Conservation (phyloP, 2,329 filamentous ascomycete species). For the Calcarisporium arbuscula region DNA sequence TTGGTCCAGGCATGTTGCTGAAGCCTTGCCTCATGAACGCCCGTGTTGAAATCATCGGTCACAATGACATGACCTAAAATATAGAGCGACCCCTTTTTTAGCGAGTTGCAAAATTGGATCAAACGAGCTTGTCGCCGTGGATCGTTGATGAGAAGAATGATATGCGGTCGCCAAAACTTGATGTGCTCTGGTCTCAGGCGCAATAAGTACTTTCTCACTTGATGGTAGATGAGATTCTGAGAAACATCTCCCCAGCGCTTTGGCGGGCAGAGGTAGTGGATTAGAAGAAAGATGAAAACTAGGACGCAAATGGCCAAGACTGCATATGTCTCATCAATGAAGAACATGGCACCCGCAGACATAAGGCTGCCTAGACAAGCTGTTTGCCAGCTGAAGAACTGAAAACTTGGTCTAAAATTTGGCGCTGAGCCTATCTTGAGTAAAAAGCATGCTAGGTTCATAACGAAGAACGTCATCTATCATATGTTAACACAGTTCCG, state of each 20-base stretch:
- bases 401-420: constrained; percentile 83
- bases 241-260: constrained; percentile 90
- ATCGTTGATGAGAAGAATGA: constrained; percentile 77
- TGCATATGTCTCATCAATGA: constrained; percentile 78
- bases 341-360: constrained; percentile 80
- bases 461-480: constrained; percentile 82
- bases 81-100: constrained; percentile 83
- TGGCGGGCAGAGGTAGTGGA: constrained; percentile 78
- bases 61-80: constrained; percentile 86
- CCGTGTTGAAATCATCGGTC: constrained; percentile 70
- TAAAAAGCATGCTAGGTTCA: constrained; percentile 80
- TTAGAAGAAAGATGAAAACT: constrained; percentile 72
- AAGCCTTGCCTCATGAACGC: constrained; percentile 72
- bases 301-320: constrained; percentile 67
- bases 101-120: constrained; percentile 84
- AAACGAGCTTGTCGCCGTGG: constrained; percentile 75
- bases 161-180: constrained; percentile 89
- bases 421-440: constrained; percentile 82
- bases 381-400: constrained; percentile 83
- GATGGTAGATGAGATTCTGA: constrained; percentile 78
- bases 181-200: constrained; percentile 83
- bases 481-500: constrained; percentile 7
- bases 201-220: constrained; percentile 81
- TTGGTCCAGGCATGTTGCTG: constrained; percentile 81
- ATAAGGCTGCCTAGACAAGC: constrained; percentile 68